Conservation (phyloP, 2,329 filamentous ascomycete species). For the Pyrenochaeta sp. region DNA sequence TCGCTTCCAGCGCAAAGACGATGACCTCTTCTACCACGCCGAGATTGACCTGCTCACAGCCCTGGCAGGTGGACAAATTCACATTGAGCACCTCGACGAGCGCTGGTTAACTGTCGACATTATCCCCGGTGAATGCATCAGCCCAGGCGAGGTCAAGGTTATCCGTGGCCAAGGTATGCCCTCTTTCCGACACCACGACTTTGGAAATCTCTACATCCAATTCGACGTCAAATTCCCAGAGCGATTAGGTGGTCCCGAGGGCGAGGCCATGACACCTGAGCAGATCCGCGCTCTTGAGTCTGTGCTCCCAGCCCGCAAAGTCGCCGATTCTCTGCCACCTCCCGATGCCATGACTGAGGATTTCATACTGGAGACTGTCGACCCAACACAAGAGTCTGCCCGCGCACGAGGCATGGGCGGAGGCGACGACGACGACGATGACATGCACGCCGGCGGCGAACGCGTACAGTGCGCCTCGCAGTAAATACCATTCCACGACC, state of each 20-base stretch:
- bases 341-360: constrained; percentile 90
- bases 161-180: constrained; percentile 98
- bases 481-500: too few species aligned
- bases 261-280: constrained; percentile 61
- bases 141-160: constrained; percentile 89
- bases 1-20: constrained; percentile 93
- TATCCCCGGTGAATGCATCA: constrained; percentile 91
- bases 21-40: constrained; percentile 93
- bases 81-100: constrained; percentile 95
- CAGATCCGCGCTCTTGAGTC: constrained; percentile 82
- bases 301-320: constrained; percentile 75
- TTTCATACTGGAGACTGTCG: constrained; percentile 84
- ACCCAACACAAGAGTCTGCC: constrained; percentile 68
- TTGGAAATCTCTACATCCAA: constrained; percentile 94
- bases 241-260: constrained; percentile 53
- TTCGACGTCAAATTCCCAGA: constrained; percentile 97
- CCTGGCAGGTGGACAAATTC: constrained; percentile 87
- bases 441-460: constrained; percentile 70
- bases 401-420: constrained; percentile 72
- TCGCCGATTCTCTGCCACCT: constrained; percentile 72
- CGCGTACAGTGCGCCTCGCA: constrained; percentile 88
- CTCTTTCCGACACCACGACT: constrained; percentile 91
- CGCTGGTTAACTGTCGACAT: constrained; percentile 96
- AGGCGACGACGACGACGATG: constrained; percentile 71
- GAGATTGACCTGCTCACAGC: constrained; percentile 97